Evolutionary conservation across 2,329 filamentous ascomycete genomes (phyloP), one percentile per base, ranked within the genome.

Genomic region (Colletotrichum shisoi): DNA sequence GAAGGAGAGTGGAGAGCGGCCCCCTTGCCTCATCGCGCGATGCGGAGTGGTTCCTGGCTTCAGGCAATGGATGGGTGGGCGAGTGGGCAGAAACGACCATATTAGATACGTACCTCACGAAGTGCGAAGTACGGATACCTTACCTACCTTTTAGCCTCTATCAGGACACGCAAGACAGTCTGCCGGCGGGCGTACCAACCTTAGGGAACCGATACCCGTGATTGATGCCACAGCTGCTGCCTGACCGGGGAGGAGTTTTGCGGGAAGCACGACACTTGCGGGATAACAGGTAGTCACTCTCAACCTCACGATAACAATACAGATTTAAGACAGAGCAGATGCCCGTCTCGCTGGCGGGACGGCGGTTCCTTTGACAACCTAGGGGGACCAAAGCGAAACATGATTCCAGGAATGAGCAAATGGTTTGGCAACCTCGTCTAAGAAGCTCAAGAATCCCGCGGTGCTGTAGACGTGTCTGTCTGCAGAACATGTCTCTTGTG

Each of bases 11-110:
- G 64, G 64, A 34, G 64, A 64, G 63, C 46, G 34, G 61, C 19
- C 64, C 61, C 64, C 64, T 67, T 67, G 64, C 64, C 64, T 67
- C 61, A 61, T 67, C 61, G 61, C 46, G 61, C 42, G 63, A 58
- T 64, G 64, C 48, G 64, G 61, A 67, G 54, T 54, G 61, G 64
- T 67, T 64, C 61, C 61, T 64, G 61, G 61, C 61, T 67, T 59
- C 21, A 67, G 60, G 63, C 53, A 24, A 60, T 42, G 21, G 17
- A n/a, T 21, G 52, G 24, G 31, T 19, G 53, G 53, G 15, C 48
- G 34, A 13, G 48, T 31, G 24, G 49, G 54, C 40, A 57, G 37
- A 51, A 51, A 39, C 27, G 34, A 59, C 19, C 27, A 34, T 34
- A 4, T 12, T 21, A 2, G 46, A 13, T 46, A 58, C 21, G 45